phyloP scores from a whole-genome alignment of 495 filamentous ascomycete genomes.

The Lasiosphaeria ovina region DNA sequence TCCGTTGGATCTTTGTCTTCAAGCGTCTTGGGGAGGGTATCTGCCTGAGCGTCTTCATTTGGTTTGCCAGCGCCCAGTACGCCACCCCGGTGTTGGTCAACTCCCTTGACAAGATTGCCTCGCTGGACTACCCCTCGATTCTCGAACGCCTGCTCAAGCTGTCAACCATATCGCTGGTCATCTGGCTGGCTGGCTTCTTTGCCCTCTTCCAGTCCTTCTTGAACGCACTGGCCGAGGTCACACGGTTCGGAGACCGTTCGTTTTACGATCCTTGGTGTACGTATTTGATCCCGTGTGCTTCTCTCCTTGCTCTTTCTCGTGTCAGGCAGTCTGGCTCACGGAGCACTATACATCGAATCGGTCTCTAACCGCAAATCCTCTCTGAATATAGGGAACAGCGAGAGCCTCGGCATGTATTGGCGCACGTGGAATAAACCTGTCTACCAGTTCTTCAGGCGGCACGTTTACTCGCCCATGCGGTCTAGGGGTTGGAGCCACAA shows the following conservation, averaged over 20 bases:
- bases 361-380: background rate
- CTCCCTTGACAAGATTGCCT: slow-evolving; percentile 78
- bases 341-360: too few species aligned
- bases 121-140: slow-evolving; percentile 78
- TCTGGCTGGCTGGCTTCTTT: slow-evolving; percentile 97
- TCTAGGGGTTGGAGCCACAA: slow-evolving; percentile 71
- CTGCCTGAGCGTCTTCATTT: slow-evolving; percentile 79
- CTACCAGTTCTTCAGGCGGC: slow-evolving; percentile 90
- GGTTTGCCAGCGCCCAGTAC: slow-evolving; percentile 90
- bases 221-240: slow-evolving; percentile 88
- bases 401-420: slow-evolving; percentile 86
- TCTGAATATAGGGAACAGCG: slow-evolving; percentile 63
- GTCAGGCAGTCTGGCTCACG: too few species aligned
- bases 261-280: slow-evolving; percentile 95
- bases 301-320: too few species aligned
- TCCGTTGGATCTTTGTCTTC: slow-evolving; percentile 81
- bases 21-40: slow-evolving; percentile 78
- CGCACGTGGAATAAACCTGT: slow-evolving; percentile 96
- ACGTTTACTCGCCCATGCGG: slow-evolving; percentile 83
- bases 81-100: slow-evolving; percentile 86
- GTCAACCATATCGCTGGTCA: slow-evolving; percentile 86
- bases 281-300: background rate
- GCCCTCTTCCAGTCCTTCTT: slow-evolving; percentile 87
- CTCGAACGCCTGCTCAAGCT: slow-evolving; percentile 90
- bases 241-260: slow-evolving; percentile 84